A percentile compares a stretch with the other conserved stretches of the same genome.
Conservation (phyloP, 2,329 filamentous ascomycete genomes). For the Diaporthe citriasiana region DNA sequence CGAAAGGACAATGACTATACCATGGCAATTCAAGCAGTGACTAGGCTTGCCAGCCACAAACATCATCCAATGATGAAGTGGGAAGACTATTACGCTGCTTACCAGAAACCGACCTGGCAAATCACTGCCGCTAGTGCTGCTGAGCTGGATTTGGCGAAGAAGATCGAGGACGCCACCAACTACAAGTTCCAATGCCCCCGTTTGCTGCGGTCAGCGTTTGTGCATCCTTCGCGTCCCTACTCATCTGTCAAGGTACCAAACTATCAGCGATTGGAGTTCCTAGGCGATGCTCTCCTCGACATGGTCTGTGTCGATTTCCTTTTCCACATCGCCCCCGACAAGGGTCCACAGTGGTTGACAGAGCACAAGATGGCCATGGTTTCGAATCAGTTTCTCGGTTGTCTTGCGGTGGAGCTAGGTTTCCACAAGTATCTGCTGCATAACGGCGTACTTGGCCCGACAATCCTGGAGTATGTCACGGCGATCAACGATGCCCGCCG, state of each 20-base stretch:
- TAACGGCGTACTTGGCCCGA: conserved; percentile 60
- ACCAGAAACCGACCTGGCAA: conserved; percentile 81
- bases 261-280: conserved; percentile 92
- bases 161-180: conserved; percentile 70
- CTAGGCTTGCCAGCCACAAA: conserved; percentile 75
- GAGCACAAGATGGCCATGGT: conserved; percentile 99
- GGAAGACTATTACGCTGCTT: conserved; percentile 79
- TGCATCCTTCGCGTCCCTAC: conserved; percentile 85
- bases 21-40: conserved; percentile 74
- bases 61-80: conserved; percentile 80
- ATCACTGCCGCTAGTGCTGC: conserved; percentile 70
- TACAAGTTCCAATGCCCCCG: conserved; percentile 81
- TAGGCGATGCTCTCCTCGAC: conserved; percentile 90
- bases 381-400: conserved; percentile 93
- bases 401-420: conserved; percentile 81
- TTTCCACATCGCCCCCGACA: conserved; percentile 80
- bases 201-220: conserved; percentile 86
- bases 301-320: conserved; percentile 88
- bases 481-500: conserved; percentile 64
- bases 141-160: conserved; percentile 76
- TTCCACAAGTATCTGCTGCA: conserved; percentile 81
- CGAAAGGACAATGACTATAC: conserved; percentile 62
- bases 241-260: conserved; percentile 84
- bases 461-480: conserved; percentile 68
- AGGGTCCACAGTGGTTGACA: conserved; percentile 95